Evolutionary conservation across 2,329 filamentous ascomycete species (phyloP).

Genomic region (Teratosphaeria nubilosa): DNA sequence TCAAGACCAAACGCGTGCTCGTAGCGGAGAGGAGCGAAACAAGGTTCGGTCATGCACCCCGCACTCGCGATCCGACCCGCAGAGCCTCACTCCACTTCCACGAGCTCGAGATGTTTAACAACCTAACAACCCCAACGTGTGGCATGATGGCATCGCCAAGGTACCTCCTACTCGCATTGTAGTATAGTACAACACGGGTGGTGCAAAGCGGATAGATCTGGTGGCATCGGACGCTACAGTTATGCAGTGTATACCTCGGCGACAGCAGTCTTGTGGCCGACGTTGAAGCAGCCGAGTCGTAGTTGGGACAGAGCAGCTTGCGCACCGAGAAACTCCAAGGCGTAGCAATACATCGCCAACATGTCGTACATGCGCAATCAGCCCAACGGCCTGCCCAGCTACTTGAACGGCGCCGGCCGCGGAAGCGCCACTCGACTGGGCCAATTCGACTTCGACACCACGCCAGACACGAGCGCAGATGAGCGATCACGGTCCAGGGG

Average conservation of each 20-base stretch:
- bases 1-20: not conserved
- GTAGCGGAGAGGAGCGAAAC: not conserved
- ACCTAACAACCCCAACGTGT: too few relatives aligned
- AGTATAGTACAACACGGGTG: not conserved
- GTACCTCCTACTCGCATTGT: too few relatives aligned
- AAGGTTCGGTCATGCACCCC: not conserved
- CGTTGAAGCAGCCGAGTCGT: not conserved
- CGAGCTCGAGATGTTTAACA: not conserved
- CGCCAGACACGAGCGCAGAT: conserved; percentile 25
- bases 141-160: too few relatives aligned
- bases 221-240: not conserved
- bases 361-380: conserved; percentile 8
- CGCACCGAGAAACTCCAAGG: not conserved
- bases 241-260: not conserved
- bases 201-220: not conserved
- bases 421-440: conserved; percentile 15
- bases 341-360: not conserved
- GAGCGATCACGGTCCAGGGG: conserved; percentile 27
- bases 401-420: not conserved
- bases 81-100: conserved; percentile 1
- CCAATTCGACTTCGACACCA: conserved; percentile 28
- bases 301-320: not conserved
- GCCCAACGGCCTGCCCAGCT: not conserved
- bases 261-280: not conserved
- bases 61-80: not conserved